Conservation (phyloP, 2,329 filamentous ascomycete species). For the Zymoseptoria passerinii region DNA sequence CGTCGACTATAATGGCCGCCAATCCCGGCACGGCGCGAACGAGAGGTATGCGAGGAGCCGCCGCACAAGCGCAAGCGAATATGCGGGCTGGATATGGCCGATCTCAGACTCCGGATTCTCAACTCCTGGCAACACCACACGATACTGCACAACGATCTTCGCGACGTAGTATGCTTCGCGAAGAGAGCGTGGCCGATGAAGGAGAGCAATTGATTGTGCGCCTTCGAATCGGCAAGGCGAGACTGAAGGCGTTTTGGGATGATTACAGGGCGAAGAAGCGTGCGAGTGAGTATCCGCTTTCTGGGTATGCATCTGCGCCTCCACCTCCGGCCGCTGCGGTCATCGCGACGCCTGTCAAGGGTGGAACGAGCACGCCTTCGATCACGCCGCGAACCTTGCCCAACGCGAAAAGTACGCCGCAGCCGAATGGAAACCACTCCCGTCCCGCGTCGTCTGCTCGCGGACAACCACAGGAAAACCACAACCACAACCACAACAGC, state of each 20-base stretch:
- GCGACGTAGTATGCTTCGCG: constrained; percentile 54
- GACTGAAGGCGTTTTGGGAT: constrained; percentile 56
- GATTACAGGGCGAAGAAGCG: constrained; percentile 27
- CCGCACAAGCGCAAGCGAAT: constrained; percentile 74
- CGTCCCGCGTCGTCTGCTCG: constrained; percentile 14
- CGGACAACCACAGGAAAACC: neutral
- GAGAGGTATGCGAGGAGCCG: constrained; percentile 80
- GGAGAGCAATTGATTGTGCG: constrained; percentile 58
- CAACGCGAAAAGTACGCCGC: constrained; percentile 19
- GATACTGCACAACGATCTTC: constrained; percentile 55
- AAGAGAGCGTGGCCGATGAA: constrained; percentile 72
- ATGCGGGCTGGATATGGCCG: constrained; percentile 67
- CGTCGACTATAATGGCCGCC: constrained; percentile 17
- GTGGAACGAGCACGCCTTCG: constrained; percentile 18
- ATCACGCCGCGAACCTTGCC: constrained; percentile 22
- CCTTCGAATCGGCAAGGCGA: constrained; percentile 64
- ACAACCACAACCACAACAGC: neutral
- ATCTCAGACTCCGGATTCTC: constrained; percentile 81
- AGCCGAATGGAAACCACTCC: constrained; percentile 23
- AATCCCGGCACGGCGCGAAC: constrained; percentile 80
- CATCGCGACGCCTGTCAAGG: constrained; percentile 17
- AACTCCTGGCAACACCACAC: constrained; percentile 47
- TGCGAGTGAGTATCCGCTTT: constrained; percentile 26
- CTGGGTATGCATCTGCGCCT: constrained; percentile 28
- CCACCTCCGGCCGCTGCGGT: constrained; percentile 7